A percentile compares a stretch with the other conserved stretches of the same genome.
Evolutionary conservation across 202 grass and related monocot species (phyloP).

Genomic region (Dendrocalamus latiflorus): DNA sequence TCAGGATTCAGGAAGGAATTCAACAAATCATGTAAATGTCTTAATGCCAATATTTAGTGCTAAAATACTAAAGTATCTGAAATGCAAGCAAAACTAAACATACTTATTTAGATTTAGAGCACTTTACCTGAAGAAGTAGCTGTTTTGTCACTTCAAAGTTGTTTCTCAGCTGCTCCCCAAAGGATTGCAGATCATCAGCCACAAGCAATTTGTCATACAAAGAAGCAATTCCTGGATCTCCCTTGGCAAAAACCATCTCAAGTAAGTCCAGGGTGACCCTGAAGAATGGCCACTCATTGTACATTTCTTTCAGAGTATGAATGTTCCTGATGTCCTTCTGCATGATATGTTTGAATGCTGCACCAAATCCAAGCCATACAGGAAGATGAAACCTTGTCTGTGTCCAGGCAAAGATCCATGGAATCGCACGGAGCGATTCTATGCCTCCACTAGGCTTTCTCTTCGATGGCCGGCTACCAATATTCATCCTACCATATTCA

Average conservation of each 20-base stretch:
- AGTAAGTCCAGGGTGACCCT: slow-evolving; percentile 96
- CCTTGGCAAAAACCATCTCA: slow-evolving; percentile 99
- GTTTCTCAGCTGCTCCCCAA: slow-evolving; percentile 71
- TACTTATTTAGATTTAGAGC: neutral
- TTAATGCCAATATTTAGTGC: neutral
- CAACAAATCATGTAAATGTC: neutral
- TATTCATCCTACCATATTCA: slow-evolving; percentile 99
- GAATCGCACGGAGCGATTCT: slow-evolving; percentile 92
- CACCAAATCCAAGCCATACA: slow-evolving; percentile 94
- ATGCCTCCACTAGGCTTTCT: slow-evolving; percentile 96
- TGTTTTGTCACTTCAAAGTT: slow-evolving; percentile 91
- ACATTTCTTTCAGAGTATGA: slow-evolving; percentile 86
- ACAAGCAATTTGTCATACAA: slow-evolving; percentile 95
- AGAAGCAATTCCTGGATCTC: slow-evolving; percentile 89
- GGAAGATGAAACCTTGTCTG: slow-evolving; percentile 99
- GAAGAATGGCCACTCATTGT: slow-evolving; percentile 99
- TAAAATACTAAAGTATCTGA: neutral
- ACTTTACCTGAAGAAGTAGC: slow-evolving; percentile 85
- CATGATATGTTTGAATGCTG: slow-evolving; percentile 72
- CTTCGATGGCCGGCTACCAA: slow-evolving; percentile 93
- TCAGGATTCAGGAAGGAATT: neutral
- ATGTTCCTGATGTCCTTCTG: slow-evolving; percentile 76
- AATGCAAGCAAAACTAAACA: slow-evolving; percentile 20
- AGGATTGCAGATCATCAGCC: slow-evolving; percentile 59
- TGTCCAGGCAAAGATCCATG: slow-evolving; percentile 99